Base-by-base conservation (phyloP, 352 stramenopile species). In the Phytophthora tentaculata region DNA sequence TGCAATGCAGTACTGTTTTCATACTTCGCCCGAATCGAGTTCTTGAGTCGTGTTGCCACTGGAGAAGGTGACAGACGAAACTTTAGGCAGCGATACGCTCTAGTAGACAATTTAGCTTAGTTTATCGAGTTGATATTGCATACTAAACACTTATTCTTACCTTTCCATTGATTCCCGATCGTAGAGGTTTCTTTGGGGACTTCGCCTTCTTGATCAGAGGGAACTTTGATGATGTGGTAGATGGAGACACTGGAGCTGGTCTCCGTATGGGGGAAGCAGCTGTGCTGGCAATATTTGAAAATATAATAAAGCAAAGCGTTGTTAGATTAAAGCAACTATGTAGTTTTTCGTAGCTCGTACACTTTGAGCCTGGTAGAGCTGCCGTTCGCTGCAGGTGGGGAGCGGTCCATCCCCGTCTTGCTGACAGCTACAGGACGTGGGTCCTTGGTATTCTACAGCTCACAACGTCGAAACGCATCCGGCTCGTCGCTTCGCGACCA, bases 1-100 rank as follows among this genome's bases (percentile, higher is more conserved):
- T 48, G 8, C 9, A 47, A 17, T 13, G 13, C n/a, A 22, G 32
- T 14, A 12, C 22, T 10, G 2, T 7, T n/a, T 23, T 32, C 57
- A 23, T 67, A 88, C 82, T 77, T 91, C 80, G 2, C 83, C 80
- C 13, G 70, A 79, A 22, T 89, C 83, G n/a, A 81, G 64, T 32
- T 77, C 56, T 63, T 76, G 59, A 0, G 55, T 61, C 0, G 56
- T 52, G 41, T 54, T 68, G 13, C 49, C 67, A 57, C 65, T 71
- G 13, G 71, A 64, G 47, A 84, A 77, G 0, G 66, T 79, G 43
- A 74, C 65, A 0, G 75, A 70, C n/a, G 67, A 74, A 6, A 90
- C 68, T 48, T 77, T 79, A 12, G 81, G 79, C 8, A 90, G 47
- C 9, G 61, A 72, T 0, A 77, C 28, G 9, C 28, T 23, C 5